Evolutionary conservation across 495 filamentous ascomycete genomes (phyloP), one percentile per base, ranked within the genome.

Genomic region (Corynascus novoguineensis): DNA sequence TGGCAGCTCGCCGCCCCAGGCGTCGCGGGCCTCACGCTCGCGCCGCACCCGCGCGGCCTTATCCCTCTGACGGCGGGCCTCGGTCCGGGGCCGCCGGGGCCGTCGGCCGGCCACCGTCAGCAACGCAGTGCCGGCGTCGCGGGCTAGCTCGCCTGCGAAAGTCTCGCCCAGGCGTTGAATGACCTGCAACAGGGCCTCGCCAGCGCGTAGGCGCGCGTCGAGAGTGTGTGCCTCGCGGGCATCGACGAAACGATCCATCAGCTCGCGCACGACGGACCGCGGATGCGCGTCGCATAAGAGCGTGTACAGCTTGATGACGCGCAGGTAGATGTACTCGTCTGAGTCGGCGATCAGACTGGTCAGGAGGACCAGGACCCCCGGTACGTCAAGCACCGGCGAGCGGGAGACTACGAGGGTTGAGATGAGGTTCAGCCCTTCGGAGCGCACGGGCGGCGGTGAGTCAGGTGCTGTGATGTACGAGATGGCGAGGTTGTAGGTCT

Each of bases 241-340:
- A 62, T 92, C 87, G 17, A 85, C 69, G 55, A 91, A 93, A 28
- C 78, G 78, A 12, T 88, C 86, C 0, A 89, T 75, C 0, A 92
- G 77, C 37, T 84, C 83, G 41, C 78, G 81, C 4, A 81, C 67
- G 1, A 86, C 86, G 0, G 85, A 81, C 34, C 77, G 80, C 2
- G 87, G 83, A 60, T 92, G 88, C 15, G 72, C 71, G 38, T 78
- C 73, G 3, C 86, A 81, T 9, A 92, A 68, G n/a, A 79, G 80
- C 1, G 82, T 80, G 50, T 90, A 81, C 2, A 86, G 73, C 53
- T 86, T 84, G 61, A 90, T 83, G 21, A 81, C 81, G 34, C 83
- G 84, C 5, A 90, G 73, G 60, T 89, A 89, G 53, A 90, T 82
- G 65, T 85, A 92, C 58, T 88, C 86, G 46, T 92, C 89, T 28